Conservation (phyloP, 192 early-diverging fungal genomes). For the Coemansia sp. region DNA sequence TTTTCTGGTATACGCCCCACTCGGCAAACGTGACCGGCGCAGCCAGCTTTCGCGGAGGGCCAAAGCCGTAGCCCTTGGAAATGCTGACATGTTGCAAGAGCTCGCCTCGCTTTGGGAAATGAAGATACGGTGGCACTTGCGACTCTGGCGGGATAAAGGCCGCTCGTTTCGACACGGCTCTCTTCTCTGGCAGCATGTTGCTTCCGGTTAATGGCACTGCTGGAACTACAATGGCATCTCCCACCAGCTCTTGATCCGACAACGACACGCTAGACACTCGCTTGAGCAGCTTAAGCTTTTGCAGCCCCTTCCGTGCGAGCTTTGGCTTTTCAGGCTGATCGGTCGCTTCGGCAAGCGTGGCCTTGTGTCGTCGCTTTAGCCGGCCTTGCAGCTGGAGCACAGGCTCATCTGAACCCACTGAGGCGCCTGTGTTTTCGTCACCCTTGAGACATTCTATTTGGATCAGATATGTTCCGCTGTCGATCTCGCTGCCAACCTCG, state of each 20-base stretch:
- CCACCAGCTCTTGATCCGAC: neutral
- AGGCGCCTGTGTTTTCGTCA: neutral
- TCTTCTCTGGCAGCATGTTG: neutral
- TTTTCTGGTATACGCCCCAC: constrained; percentile 20
- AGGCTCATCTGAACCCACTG: neutral
- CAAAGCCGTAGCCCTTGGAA: constrained; percentile 41
- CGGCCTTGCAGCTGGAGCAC: constrained; percentile 22
- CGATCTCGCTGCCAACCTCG: constrained; percentile 37
- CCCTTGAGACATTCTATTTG: constrained; percentile 38
- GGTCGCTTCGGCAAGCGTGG: neutral
- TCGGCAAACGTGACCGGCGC: constrained; percentile 26
- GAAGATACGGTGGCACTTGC: constrained; percentile 24
- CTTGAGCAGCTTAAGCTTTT: constrained; percentile 11
- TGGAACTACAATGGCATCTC: neutral
- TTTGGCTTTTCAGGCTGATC: neutral
- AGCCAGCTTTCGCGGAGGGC: constrained; percentile 30
- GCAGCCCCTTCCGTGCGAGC: neutral
- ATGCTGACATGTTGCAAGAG: constrained; percentile 48
- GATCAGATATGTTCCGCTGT: constrained; percentile 37
- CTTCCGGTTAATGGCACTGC: neutral
- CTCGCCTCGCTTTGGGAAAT: constrained; percentile 50
- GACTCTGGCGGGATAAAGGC: constrained; percentile 31
- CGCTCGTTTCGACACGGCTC: constrained; percentile 8
- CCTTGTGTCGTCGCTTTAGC: constrained; percentile 31
- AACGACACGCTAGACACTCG: constrained; percentile 10